Base-by-base conservation (phyloP, 2,329 filamentous ascomycete genomes). In the Ophiosphaerella herpotricha region DNA sequence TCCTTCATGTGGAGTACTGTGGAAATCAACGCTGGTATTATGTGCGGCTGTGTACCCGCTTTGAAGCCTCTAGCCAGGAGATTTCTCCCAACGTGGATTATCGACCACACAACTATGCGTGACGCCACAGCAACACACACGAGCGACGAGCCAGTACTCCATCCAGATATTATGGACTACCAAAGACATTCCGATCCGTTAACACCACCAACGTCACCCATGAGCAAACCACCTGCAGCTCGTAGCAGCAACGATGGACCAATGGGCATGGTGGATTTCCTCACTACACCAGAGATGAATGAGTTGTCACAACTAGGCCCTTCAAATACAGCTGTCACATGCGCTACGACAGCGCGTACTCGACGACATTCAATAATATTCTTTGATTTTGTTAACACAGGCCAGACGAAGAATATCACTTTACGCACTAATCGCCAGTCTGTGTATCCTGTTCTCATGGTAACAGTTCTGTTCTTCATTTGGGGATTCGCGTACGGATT, bases 1-100 rank as follows among this genome's bases (percentile, higher is more conserved):
- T 90, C 90, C 0, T 87, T 95, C 67, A 93, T 96, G 89, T 97
- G 92, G 93, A 93, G 89, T 13, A 89, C 88, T 11, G 85, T 97
- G 46, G 92, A 97, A 72, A 91, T 96, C 66, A 94, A 96, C 58
- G 80, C 95, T 1, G 92, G 91, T 14, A 91, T 97, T 61, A 87
- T 91, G 57, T 96, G 90, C 67, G 92, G 89, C 36, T 96, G 91
- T 63, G 89, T 97, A n/a, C 93, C 93, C 7, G 93, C 89, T 0
- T 77, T 97, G 54, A 97, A 97, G 69, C 92, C 93, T 1, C 78
- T 97, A 6, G 85, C 93, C 47, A 83, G 89, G 35, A 76, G 82
- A 9, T 78, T 85, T 48, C 60, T 85, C 31, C 84, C 84, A 5
- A 77, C 76, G 41, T 74, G 85, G 71, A 76, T 86, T 39, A 78